Evolutionary conservation across 768 basidiomycete genomes (phyloP), one percentile per base, ranked within the genome.

Genomic region (Arthromyces matolae): DNA sequence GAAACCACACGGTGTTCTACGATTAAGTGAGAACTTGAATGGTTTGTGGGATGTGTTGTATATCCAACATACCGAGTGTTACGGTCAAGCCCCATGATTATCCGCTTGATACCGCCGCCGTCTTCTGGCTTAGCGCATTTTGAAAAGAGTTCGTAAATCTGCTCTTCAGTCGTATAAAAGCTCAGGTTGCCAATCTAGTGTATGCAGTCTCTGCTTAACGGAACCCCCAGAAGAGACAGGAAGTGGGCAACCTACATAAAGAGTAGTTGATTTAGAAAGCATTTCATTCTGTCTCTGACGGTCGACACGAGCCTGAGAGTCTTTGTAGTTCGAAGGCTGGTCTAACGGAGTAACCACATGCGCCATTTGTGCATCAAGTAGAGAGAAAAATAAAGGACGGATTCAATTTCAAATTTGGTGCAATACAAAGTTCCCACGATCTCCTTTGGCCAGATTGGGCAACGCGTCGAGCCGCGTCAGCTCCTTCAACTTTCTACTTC

Each of bases 281-380:
- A 90, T 63, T 7, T 92, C 86, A 56, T 84, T 79, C 62, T 94
- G 92, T 54, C 67, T 84, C 56, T 80, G 76, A 53, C 88, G 77
- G 71, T 96, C 87, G 43, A 93, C 70, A 46, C 86, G 80, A 31
- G 77, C 74, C 68, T 94, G 89, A 12, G 90, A 94, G 69, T 99
- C 95, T 65, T 93, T 92, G 71, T 99, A 99, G 66, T 93, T 92
- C 5, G 93, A 96, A 37, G 93, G 94, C 66, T 92, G 88, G 71
- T 97, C 95, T 56, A 97, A 77, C 27, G 86, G 68, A 23, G 77
- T 61, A 38, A 95, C 85, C 58, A 95, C 84, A 73, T 94, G 86
- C 34, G 93, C 83, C 93, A 91, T 90, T 64, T 62, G 57, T 49
- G 48, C 35, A 28, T 34, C 16, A 19, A 34, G 13, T 28, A 38